Conservation (phyloP, 1,139 yeast genomes). For the Yamadazyma songkhlaensis region DNA sequence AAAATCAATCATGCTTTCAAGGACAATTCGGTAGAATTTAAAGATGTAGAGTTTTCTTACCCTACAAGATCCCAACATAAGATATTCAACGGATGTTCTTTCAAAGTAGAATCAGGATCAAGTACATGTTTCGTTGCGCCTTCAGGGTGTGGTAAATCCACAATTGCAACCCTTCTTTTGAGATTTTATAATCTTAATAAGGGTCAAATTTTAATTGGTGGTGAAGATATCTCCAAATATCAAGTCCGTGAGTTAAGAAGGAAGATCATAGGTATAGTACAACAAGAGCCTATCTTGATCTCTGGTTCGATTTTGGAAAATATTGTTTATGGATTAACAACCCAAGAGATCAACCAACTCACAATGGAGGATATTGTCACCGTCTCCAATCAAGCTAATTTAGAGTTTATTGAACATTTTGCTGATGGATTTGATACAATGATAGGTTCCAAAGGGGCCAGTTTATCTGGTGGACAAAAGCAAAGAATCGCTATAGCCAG, state of each 20-base stretch:
- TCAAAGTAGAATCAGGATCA: constrained; percentile 64
- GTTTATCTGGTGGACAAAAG: constrained; percentile 81
- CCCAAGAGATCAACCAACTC: constrained; percentile 41
- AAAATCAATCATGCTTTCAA: constrained; percentile 28
- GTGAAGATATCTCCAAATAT: constrained; percentile 57
- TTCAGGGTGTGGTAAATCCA: constrained; percentile 90
- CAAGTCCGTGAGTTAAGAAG: constrained; percentile 73
- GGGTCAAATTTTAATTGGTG: constrained; percentile 69
- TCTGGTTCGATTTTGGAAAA: constrained; percentile 80
- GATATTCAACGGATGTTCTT: constrained; percentile 63
- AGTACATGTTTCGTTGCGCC: constrained; percentile 90
- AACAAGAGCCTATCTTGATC: constrained; percentile 83
- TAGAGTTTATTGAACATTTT: constrained; percentile 47
- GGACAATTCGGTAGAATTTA: constrained; percentile 61
- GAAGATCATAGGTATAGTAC: constrained; percentile 72
- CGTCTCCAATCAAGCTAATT: constrained; percentile 52
- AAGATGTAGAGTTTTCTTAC: constrained; percentile 68
- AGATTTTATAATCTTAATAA: constrained; percentile 58
- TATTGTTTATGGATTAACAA: constrained; percentile 69
- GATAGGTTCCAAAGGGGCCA: constrained; percentile 56
- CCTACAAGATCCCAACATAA: constrained; percentile 84
- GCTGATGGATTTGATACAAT: constrained; percentile 55
- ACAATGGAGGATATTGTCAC: constrained; percentile 41
- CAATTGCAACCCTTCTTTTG: constrained; percentile 70
- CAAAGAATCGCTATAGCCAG: constrained; percentile 89